Conservation (phyloP, 2,329 filamentous ascomycete species). For the Cercospora berteroae region DNA sequence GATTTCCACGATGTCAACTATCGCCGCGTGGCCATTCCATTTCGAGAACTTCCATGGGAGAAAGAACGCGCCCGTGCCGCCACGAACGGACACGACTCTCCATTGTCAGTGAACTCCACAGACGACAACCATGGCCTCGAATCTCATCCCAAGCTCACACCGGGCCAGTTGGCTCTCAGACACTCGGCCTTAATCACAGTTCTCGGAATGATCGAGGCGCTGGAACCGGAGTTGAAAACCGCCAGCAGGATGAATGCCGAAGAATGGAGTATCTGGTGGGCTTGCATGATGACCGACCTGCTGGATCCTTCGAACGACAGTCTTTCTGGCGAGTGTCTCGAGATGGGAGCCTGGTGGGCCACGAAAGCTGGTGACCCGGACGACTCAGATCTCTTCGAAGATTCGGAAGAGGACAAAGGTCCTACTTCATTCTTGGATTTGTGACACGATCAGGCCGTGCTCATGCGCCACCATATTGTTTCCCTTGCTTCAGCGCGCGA, state of each 20-base stretch:
- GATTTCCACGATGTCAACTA: conserved; percentile 70
- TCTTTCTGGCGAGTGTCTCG: conserved; percentile 79
- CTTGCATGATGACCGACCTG: conserved; percentile 80
- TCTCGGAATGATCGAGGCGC: conserved; percentile 77
- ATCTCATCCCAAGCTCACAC: conserved; percentile 19
- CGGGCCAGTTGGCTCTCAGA: conserved; percentile 68
- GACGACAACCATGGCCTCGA: conserved; percentile 9
- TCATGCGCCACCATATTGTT: conserved; percentile 11
- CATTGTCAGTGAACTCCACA: conserved; percentile 23
- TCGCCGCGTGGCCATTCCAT: conserved; percentile 78
- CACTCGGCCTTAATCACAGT: conserved; percentile 78
- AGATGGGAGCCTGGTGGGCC: conserved; percentile 65
- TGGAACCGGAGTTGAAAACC: conserved; percentile 80
- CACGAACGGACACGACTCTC: conserved; percentile 25
- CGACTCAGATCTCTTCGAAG: conserved; percentile 3
- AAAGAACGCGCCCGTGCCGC: conserved; percentile 54
- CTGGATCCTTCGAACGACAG: conserved; percentile 71
- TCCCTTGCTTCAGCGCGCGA: conserved; percentile 73
- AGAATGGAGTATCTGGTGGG: conserved; percentile 89
- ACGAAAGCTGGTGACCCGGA: conserved; percentile 43
- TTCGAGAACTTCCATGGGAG: conserved; percentile 85
- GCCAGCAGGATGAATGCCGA: conserved; percentile 82
- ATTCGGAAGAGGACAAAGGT: conserved; percentile 1
- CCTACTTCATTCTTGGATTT: neutral
- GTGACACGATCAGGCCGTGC: neutral